A percentile compares a stretch with the other conserved stretches of the same genome.
Conservation (phyloP, 257 asterid genomes). For the Solanum chilense region DNA sequence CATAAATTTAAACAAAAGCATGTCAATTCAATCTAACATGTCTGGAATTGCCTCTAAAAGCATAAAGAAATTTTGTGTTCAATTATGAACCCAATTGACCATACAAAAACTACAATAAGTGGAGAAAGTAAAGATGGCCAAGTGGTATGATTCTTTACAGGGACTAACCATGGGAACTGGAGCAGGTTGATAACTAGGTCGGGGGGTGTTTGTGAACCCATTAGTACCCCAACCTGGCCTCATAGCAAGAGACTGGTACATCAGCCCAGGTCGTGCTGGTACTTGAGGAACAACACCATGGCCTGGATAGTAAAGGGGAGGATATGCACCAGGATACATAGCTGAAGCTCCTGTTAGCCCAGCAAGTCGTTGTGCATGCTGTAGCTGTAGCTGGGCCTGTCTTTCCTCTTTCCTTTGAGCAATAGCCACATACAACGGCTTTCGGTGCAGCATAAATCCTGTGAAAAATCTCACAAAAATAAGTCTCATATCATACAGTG, state of each 20-base stretch:
- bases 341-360: constrained; percentile 51
- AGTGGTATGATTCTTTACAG: neutral
- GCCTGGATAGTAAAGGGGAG: constrained; percentile 58
- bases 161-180: constrained; percentile 50
- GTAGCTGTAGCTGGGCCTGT: constrained; percentile 48
- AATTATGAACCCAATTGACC: neutral
- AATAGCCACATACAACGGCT: constrained; percentile 69
- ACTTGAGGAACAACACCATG: constrained; percentile 45
- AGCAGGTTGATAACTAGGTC: constrained; percentile 45
- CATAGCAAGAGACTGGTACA: constrained; percentile 48
- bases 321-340: constrained; percentile 50
- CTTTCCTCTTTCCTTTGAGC: constrained; percentile 94
- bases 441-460: constrained; percentile 60
- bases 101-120: neutral
- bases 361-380: constrained; percentile 43
- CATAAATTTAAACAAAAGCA: neutral
- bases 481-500: neutral
- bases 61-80: neutral
- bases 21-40: neutral
- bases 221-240: constrained; percentile 72
- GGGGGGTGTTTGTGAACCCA: constrained; percentile 33
- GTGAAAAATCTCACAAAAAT: constrained; percentile 5
- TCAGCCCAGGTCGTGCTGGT: constrained; percentile 37
- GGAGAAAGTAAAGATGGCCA: neutral
- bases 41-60: neutral